Evolutionary conservation across 2,329 filamentous ascomycete genomes (phyloP).

Genomic region (Verticillium dahliae): DNA sequence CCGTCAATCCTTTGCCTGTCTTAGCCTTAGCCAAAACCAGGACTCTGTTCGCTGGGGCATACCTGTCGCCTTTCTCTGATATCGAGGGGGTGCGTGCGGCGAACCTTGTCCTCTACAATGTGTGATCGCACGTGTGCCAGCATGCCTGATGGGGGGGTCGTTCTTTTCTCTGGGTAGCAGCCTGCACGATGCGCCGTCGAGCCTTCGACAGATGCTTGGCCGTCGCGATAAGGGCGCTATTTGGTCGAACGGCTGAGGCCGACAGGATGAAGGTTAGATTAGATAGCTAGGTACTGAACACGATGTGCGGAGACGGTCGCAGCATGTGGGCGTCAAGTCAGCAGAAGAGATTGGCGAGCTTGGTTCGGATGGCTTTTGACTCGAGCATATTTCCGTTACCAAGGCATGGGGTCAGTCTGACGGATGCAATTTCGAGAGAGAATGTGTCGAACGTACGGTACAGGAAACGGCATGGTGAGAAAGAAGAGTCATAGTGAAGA

Average conservation of each 20-base stretch:
- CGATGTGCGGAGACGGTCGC: no score
- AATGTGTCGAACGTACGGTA: no score
- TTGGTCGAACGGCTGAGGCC: no score
- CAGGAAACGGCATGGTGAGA: no score
- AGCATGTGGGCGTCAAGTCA: neutral
- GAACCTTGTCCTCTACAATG: neutral
- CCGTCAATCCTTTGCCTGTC: neutral
- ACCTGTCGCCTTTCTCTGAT: neutral
- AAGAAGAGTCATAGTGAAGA: no score
- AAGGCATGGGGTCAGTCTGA: neutral
- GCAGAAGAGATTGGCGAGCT: neutral
- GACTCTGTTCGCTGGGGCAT: neutral
- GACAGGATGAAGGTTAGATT: no score
- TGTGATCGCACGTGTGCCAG: neutral
- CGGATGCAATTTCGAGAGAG: neutral
- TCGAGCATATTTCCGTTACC: neutral
- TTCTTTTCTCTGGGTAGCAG: neutral
- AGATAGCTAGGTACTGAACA: no score
- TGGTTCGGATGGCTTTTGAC: neutral
- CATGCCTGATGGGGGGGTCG: neutral
- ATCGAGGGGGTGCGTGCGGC: neutral
- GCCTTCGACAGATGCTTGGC: no score
- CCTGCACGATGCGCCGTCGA: no score
- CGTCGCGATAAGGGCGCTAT: no score
- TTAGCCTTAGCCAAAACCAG: neutral